Base-by-base conservation (phyloP, 306 rosid species). In the Rubus idaeus region DNA sequence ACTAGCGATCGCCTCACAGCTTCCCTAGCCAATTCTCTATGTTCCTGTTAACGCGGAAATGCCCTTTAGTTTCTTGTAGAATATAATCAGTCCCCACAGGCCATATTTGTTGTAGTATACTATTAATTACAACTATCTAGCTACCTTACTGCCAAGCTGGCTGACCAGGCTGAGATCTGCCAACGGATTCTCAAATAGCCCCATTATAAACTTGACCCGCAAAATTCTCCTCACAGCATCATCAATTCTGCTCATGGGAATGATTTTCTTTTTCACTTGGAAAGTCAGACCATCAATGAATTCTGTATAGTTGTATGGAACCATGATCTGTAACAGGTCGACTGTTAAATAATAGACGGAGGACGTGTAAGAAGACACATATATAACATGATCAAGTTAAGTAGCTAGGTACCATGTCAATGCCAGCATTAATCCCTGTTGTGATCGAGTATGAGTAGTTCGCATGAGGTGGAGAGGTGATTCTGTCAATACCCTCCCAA, bases 21-120 rank as follows among this genome's bases (percentile, higher is more conserved):
- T 78, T 85, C 88, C 45, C 88, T 37, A 8, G 88, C 88, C 76
- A 85, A 14, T 62, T 85, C 85, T 49, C 88, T 64, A 53, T 85
- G 88, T 51, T 57, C 83, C 88, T 81, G 62, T 64, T 30, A 69
- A 18, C 21, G 20, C 26, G 5, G 5, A 37, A 66, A 55, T 16
- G 37, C 13, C 3, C 3, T 41, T 0, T 5, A 26, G 2, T 30
- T 30, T 30, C 35, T 30, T 30, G 35, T 30, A 30, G 35, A 30
- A 30, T 1, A 30, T 30, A 30, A 30, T 30, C 35, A 30, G 35
- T 30, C 35, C 35, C 35, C 35, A 30, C 35, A 30, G 35, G 35
- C 35, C 35, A 30, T 2, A 30, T 30, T 30, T 30, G 35, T 30
- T 30, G 35, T 30, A 30, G 35, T 30, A 30, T 30, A 30, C 35